Evolutionary conservation across 805 yeast species (phyloP).

Genomic region (Scheffersomyces coipomensis): DNA sequence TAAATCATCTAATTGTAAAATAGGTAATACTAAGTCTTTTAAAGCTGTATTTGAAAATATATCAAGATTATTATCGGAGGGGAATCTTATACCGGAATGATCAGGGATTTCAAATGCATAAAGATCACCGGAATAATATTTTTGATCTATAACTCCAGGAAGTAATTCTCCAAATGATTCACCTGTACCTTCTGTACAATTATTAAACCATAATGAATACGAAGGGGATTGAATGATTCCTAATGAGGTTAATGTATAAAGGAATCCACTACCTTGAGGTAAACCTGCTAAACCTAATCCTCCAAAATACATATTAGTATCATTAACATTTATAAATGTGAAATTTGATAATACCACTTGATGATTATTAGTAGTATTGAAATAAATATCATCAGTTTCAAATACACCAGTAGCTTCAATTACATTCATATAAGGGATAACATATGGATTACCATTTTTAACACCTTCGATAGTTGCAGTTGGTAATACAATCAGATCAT

Average conservation of each 20-base stretch:
- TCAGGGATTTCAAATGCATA: constrained; percentile 52
- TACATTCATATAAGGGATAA: constrained; percentile 28
- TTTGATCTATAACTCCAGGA: constrained; percentile 58
- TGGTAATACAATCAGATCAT: constrained; percentile 9
- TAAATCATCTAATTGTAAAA: constrained; percentile 23
- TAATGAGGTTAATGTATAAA: constrained; percentile 15
- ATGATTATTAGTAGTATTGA: constrained; percentile 11
- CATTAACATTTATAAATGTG: constrained; percentile 25
- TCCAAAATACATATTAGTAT: constrained; percentile 23
- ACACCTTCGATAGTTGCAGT: constrained; percentile 8
- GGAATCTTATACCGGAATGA: constrained; percentile 45
- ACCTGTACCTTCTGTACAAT: constrained; percentile 7
- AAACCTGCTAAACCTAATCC: constrained; percentile 36
- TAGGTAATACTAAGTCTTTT: constrained; percentile 23
- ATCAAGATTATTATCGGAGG: constrained; percentile 12
- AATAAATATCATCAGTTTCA: constrained; percentile 20
- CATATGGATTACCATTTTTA: constrained; percentile 12
- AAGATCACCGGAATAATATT: constrained; percentile 45
- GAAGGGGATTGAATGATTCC: constrained; percentile 27
- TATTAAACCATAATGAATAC: constrained; percentile 32
- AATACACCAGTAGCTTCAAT: constrained; percentile 26
- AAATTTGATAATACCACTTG: constrained; percentile 16
- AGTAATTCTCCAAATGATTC: constrained; percentile 36
- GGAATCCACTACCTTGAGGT: constrained; percentile 24
- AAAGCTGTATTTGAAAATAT: constrained; percentile 8